Base-by-base conservation (phyloP, 1,284 basidiomycete genomes). In the Peniophora sp. region DNA sequence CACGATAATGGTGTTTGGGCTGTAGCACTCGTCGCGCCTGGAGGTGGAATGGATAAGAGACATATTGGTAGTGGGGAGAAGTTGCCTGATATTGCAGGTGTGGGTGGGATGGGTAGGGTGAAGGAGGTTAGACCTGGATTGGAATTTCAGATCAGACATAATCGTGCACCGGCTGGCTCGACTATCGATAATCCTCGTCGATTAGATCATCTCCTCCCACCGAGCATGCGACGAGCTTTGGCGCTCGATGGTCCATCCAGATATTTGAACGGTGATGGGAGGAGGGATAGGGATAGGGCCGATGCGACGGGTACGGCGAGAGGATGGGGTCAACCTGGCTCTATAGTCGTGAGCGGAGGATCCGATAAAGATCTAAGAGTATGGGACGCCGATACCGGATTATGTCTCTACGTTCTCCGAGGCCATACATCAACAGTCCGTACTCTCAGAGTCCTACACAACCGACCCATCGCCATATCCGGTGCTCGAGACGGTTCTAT, bases 1-100 rank as follows among this genome's bases (percentile, higher is more conserved):
- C 95, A 97, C 67, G 84, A 88, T 17, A 73, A 78, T 9, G 96
- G 96, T 10, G 94, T 98, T 0, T 98, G 96, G 96, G 88, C 90
- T 14, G 79, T 98, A 10, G 83, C 86, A 48, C 75, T 98, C 35
- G 82, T 86, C 49, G 69, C 62, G 6, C 67, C 65, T 45, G 69
- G 67, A 23, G 64, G 55, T 14, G 41, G 55, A n/a, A 50, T 58
- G 16, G 50, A 49, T 23, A 50, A 48, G 9, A 27, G 49, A 17
- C 51, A 55, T 36, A 24, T 44, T 1, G 35, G 9, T n/a, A 43
- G 39, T 22, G 38, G 41, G 19, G 54, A 53, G 12, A n/a, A 36
- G 10, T 10, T n/a, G n/a, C 10, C 34, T 10, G 34, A 36, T 10
- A 36, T 10, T 36, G 45, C 51, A 23, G 49, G 49, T 17, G 48